Conservation (phyloP, 2,329 filamentous ascomycete species). For the Aspergillus ustus region DNA sequence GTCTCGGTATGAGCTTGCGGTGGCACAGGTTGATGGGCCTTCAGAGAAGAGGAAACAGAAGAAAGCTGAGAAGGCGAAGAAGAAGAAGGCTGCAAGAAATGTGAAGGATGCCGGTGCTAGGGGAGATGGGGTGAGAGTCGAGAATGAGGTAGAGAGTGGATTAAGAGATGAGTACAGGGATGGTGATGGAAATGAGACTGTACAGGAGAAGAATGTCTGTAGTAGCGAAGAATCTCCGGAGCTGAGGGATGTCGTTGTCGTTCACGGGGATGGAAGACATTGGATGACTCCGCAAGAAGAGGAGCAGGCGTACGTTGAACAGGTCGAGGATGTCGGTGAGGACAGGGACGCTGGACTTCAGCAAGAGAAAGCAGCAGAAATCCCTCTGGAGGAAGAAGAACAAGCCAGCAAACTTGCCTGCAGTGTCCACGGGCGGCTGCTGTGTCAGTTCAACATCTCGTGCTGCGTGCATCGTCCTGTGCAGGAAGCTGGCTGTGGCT, state of each 20-base stretch:
- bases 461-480: constrained; percentile 27
- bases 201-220: background rate
- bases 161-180: background rate
- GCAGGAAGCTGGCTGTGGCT: constrained; percentile 13
- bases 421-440: constrained; percentile 15
- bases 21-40: constrained; percentile 18
- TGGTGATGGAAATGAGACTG: background rate
- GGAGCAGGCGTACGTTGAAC: background rate
- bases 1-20: background rate
- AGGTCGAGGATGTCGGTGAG: background rate
- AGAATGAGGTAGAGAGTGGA: background rate
- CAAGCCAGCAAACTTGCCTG: background rate
- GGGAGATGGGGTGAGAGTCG: background rate
- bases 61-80: constrained; percentile 19
- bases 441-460: constrained; percentile 21
- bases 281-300: background rate
- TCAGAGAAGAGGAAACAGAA: constrained; percentile 14
- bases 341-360: background rate
- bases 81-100: constrained; percentile 8
- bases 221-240: background rate
- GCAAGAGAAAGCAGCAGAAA: background rate
- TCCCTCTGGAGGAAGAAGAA: background rate
- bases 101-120: background rate
- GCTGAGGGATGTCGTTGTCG: background rate
- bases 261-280: background rate